phyloP scores from a whole-genome alignment of 306 rosid species.

The Carpinus fangiana region DNA sequence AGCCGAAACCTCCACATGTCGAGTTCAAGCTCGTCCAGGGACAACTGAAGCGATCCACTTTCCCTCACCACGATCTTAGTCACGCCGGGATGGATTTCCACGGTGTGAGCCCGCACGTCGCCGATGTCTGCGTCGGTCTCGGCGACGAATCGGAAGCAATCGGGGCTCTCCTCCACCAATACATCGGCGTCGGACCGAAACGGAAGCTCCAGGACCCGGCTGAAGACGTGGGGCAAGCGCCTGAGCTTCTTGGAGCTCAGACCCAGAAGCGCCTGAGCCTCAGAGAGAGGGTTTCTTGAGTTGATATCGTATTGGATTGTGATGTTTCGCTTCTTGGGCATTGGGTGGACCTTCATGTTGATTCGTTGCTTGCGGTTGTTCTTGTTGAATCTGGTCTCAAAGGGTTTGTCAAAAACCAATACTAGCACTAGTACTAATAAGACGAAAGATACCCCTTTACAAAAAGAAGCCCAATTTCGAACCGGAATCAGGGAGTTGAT shows the following conservation, averaged over 20 bases:
- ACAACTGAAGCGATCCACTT: conserved; percentile 53
- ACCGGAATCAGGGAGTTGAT: conserved; percentile 37
- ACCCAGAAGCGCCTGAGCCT: conserved; percentile 49
- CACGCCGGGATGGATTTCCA: conserved; percentile 94
- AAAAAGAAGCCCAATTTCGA: conserved; percentile 24
- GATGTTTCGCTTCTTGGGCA: conserved; percentile 87
- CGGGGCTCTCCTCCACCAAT: conserved; percentile 62
- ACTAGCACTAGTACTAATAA: conserved; percentile 11
- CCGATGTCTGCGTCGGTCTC: conserved; percentile 56
- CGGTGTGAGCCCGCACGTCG: conserved; percentile 67
- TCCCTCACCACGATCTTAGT: conserved; percentile 88
- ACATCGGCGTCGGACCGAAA: conserved; percentile 96
- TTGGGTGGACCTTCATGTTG: conserved; percentile 90
- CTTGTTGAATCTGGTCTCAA: conserved; percentile 2
- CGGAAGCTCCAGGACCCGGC: conserved; percentile 88
- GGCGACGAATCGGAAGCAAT: conserved; percentile 84
- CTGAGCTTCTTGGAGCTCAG: conserved; percentile 75
- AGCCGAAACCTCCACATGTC: conserved; percentile 96
- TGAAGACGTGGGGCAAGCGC: conserved; percentile 87
- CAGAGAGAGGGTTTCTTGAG: conserved; percentile 42
- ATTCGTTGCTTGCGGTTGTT: background rate
- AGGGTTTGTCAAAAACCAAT: conserved; percentile 17
- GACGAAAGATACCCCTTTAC: conserved; percentile 29
- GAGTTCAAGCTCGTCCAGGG: conserved; percentile 76
- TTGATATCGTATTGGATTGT: conserved; percentile 58